phyloP scores from a whole-genome alignment of 345 rosid genomes.

The Eucalyptus tenuipes region DNA sequence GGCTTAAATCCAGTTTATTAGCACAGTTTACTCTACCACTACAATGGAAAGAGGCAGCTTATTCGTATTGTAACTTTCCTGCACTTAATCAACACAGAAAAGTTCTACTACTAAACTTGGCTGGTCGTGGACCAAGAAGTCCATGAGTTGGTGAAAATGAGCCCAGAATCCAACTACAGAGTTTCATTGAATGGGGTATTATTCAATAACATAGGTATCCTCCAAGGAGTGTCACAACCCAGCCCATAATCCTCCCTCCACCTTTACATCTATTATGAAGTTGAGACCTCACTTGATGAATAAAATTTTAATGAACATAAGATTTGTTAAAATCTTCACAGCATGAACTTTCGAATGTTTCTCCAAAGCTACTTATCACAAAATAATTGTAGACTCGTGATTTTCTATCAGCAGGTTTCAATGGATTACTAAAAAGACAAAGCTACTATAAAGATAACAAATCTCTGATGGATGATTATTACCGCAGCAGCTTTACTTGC shows the following conservation, averaged over 20 bases:
- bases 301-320: background rate
- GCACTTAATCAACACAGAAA: background rate
- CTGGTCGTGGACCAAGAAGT: background rate
- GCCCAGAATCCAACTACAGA: background rate
- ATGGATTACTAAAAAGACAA: background rate
- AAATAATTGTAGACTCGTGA: background rate
- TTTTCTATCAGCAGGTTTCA: background rate
- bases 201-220: background rate
- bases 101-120: background rate
- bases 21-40: background rate
- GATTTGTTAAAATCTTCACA: background rate
- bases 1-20: background rate
- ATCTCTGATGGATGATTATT: conserved; percentile 2
- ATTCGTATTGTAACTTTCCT: background rate
- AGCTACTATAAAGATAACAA: background rate
- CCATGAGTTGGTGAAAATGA: background rate
- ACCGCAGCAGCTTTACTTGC: conserved; percentile 73
- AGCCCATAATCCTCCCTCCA: background rate
- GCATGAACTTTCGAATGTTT: background rate
- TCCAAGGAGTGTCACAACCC: background rate
- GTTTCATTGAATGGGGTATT: background rate
- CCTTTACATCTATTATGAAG: background rate
- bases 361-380: background rate
- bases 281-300: background rate
- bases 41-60: background rate